Percentiles rank a stretch among this genome's conserved stretches.
phyloP scores from a whole-genome alignment of 805 yeast genomes.

The Kazachstania bromeliacearum region DNA sequence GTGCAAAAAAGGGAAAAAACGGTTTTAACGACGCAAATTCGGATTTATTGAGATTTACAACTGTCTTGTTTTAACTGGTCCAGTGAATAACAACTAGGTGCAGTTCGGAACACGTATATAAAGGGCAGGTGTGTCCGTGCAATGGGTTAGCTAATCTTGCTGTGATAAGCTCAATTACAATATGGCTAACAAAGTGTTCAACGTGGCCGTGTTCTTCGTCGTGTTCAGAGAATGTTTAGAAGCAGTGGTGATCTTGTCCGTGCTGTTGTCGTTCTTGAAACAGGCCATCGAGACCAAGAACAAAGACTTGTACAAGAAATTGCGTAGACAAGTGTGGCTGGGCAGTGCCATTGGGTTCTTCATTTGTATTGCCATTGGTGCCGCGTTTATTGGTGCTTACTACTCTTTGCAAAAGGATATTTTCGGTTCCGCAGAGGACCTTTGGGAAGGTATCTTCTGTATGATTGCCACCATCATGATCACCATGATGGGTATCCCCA shows the following conservation, averaged over 20 bases:
- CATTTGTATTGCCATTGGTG: conserved; percentile 76
- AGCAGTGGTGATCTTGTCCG: conserved; percentile 87
- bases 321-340: conserved; percentile 76
- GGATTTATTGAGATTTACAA: no score
- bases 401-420: conserved; percentile 72
- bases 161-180: no score
- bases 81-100: no score
- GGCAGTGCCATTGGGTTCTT: conserved; percentile 70
- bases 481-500: conserved; percentile 90
- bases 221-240: conserved; percentile 91
- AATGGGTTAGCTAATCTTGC: no score
- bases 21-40: no score
- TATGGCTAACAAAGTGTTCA: conserved; percentile 32
- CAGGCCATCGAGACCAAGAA: conserved; percentile 65
- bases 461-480: conserved; percentile 84
- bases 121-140: no score
- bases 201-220: conserved; percentile 64
- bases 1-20: no score
- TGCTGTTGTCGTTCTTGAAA: conserved; percentile 80
- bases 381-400: conserved; percentile 90
- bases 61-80: no score
- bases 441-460: conserved; percentile 96
- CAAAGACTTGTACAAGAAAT: conserved; percentile 44
- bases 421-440: conserved; percentile 79
- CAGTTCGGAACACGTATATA: no score